Base-by-base conservation (phyloP, 2,329 filamentous ascomycete genomes). In the Cladosporium sp. region DNA sequence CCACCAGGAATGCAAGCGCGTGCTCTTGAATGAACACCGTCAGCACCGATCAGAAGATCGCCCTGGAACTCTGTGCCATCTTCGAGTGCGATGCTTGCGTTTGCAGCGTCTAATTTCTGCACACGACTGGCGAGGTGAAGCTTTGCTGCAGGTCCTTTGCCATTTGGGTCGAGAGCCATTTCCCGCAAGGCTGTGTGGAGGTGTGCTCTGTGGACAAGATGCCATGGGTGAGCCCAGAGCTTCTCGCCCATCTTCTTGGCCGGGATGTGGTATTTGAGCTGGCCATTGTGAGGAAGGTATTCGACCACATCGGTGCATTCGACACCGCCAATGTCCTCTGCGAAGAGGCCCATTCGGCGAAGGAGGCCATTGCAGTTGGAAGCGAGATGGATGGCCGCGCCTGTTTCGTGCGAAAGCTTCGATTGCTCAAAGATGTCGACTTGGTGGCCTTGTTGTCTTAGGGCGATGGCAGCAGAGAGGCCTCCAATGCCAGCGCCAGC, bases 311-410 rank as follows among this genome's bases (percentile, higher is more conserved):
- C 69, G 41, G 65, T 52, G 57, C 69, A 70, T 24, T 72, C 68
- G 2, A 69, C 66, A 18, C 57, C 68, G 0, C 68, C 68, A 11
- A 66, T 66, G 4, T 64, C 44, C 32, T 64, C 65, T 5, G 65
- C 52, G 41, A 60, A 44, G 59, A 64, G 58, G n/a, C 64, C 66
- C 59, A 68, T 65, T 36, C 80, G 75, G 12, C 76, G 74, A 4
- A 90, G 77, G 2, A 89, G 75, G 0, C 85, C 85, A 73, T 88
- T 87, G 2, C 82, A 78, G 70, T 90, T 90, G 0, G 88, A 86
- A 0, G 85, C 83, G 4, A 90, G 73, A 71, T 89, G 86, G n/a
- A 90, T 82, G 0, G 87, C 87, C 3, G 87, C 87, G 0, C 87
- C 87, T 1, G 81, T 76, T 74, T 89, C 87, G 60, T 79, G 83